Base-by-base conservation (phyloP, 2,329 filamentous ascomycete species). In the Periconia macrospinosa region DNA sequence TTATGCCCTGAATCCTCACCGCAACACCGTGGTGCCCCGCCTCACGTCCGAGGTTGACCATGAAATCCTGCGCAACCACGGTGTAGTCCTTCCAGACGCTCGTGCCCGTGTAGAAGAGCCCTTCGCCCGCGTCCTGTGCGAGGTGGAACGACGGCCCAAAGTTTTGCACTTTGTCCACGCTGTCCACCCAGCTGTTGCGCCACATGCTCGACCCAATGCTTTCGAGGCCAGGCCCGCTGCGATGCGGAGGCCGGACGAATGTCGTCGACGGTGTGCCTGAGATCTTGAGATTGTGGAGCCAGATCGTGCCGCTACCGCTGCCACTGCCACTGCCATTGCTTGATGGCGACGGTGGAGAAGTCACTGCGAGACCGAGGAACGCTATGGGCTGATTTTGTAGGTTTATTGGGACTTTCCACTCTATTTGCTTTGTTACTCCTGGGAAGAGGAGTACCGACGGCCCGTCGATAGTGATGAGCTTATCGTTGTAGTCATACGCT, bases 1-100 rank as follows among this genome's bases (percentile, higher is more conserved):
- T 49, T 20, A 56, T 19, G 1, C 46, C 46, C 30, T 54, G 50
- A 5, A 47, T 23, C 7, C 51, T 23, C 2, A 47, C 46, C 14
- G 44, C 35, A 7, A 56, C 41, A 2, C 49, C 43, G 9, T 35
- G 27, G 33, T 59, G 58, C n/a, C n/a, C n/a, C n/a, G n/a, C n/a
- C n/a, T n/a, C n/a, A 2, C 45, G 48, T 3, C 65, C 69, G 3
- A 69, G 41, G 15, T 65, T 65, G 5, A 73, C 30, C 2, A 35
- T 54, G 30, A 74, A 66, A 2, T 56, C 52, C 0, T 47, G 41
- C 1, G 66, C 59, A 3, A 47, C 51, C 9, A 59, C 56, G 0
- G 43, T 50, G 50, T 74, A 55, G 42, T 55, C 74, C 41, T 69
- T 51, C 71, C 71, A 75, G 7, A 71, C 68, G 1, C 70, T 58